A percentile compares a stretch with the other conserved stretches of the same genome.
Conservation (phyloP, 305 asterid species). For the Solanum chacoense region DNA sequence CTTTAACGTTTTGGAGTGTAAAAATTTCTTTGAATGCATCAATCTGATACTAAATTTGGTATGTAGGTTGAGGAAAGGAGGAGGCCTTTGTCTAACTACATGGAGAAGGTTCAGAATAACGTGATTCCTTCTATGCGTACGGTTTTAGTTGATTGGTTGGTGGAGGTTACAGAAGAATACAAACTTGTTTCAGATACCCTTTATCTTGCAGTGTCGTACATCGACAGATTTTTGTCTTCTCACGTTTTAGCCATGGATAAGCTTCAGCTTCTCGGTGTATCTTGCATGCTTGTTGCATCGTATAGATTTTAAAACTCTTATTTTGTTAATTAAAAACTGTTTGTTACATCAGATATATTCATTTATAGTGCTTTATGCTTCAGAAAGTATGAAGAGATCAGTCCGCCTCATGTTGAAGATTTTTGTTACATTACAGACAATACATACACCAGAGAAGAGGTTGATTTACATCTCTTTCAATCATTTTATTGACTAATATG, state of each 20-base stretch:
- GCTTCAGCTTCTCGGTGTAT: constrained; percentile 91
- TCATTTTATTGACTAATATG: not conserved
- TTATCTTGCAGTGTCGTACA: constrained; percentile 50
- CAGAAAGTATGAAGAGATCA: constrained; percentile 84
- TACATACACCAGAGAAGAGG: constrained; percentile 74
- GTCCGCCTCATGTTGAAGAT: constrained; percentile 69
- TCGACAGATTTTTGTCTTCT: constrained; percentile 64
- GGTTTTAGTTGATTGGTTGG: constrained; percentile 77
- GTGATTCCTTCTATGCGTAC: constrained; percentile 54
- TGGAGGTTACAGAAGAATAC: constrained; percentile 78
- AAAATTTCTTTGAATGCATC: not conserved
- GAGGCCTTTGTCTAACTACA: constrained; percentile 62
- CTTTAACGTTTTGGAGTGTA: not conserved
- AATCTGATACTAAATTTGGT: constrained; percentile 15
- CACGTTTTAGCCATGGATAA: constrained; percentile 35
- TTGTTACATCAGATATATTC: not conserved
- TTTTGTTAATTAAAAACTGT: not conserved
- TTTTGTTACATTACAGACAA: constrained; percentile 84
- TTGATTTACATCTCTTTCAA: constrained; percentile 15
- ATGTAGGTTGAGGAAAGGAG: constrained; percentile 55
- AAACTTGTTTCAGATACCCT: constrained; percentile 68
- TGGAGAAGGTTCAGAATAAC: constrained; percentile 63
- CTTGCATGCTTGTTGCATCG: constrained; percentile 92
- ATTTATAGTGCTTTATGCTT: constrained; percentile 12
- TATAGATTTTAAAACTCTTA: constrained; percentile 22